Percentiles rank a stretch among this genome's conserved stretches.
These are phyloP conservation scores for Amyloporia xantha DNA, from an alignment of 768 basidiomycete species.

Conservation along the genomic window DNA sequence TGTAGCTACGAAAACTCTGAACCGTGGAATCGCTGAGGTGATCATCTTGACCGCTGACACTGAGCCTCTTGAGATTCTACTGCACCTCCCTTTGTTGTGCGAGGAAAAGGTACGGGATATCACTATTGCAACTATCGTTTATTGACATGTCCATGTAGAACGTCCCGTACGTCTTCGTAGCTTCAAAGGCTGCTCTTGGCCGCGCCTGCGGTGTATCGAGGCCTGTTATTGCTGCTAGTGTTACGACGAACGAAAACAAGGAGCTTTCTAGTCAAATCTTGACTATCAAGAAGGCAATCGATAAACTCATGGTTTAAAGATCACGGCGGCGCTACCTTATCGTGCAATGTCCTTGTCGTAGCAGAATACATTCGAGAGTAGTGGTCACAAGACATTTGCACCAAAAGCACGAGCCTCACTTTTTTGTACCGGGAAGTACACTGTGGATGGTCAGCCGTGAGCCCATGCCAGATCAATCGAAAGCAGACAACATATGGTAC, in stretches of 20 bases:
- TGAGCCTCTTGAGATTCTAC: conserved; percentile 94
- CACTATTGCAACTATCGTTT: not conserved
- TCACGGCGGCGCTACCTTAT: no score
- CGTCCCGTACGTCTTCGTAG: conserved; percentile 93
- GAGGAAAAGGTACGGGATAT: conserved; percentile 80
- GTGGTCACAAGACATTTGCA: no score
- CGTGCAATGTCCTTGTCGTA: no score
- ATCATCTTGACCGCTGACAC: conserved; percentile 96
- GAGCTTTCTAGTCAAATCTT: conserved; percentile 87
- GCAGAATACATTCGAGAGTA: no score
- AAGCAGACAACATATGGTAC: not conserved
- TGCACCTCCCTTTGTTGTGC: conserved; percentile 94
- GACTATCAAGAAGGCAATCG: conserved; percentile 77
- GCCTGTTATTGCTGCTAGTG: conserved; percentile 90
- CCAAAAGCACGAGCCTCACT: no score
- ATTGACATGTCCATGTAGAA: conserved; percentile 54
- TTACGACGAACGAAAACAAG: conserved; percentile 93
- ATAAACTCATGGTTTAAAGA: conserved; percentile 52
- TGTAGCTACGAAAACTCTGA: conserved; percentile 93
- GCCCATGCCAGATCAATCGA: no score
- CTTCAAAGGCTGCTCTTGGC: conserved; percentile 91
- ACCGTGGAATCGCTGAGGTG: conserved; percentile 96
- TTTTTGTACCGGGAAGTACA: no score
- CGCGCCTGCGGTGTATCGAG: conserved; percentile 94
- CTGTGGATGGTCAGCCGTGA: no score